These are phyloP conservation scores for Ajuga reptans DNA, from an alignment of 305 asterid species.

Conservation along the genomic window DNA sequence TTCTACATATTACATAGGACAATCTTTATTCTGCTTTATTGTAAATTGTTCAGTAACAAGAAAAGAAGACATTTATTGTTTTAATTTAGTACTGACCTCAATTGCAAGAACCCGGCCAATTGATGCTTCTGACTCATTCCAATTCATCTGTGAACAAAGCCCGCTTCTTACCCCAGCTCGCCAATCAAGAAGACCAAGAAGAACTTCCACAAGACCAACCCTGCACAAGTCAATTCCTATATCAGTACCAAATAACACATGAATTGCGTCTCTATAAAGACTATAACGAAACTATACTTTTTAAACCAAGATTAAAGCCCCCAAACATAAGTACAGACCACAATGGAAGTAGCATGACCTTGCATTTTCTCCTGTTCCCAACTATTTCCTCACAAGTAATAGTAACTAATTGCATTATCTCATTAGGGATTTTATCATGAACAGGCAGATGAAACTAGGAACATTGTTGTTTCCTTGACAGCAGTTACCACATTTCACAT, in stretches of 20 bases:
- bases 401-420: slow-evolving; percentile 9
- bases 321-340: background rate
- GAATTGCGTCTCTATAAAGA: slow-evolving; percentile 10
- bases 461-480: background rate
- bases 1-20: background rate
- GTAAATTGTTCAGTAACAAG: background rate
- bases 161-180: slow-evolving; percentile 92
- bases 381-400: background rate
- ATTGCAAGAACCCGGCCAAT: slow-evolving; percentile 90
- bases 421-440: slow-evolving; percentile 11
- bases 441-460: background rate
- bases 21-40: background rate
- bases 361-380: background rate
- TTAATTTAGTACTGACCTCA: slow-evolving; percentile 52
- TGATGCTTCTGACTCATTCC: slow-evolving; percentile 99
- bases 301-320: slow-evolving; percentile 10
- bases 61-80: background rate
- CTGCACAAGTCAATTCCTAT: slow-evolving; percentile 32
- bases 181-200: slow-evolving; percentile 99
- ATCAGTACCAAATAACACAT: slow-evolving; percentile 5
- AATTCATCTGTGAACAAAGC: slow-evolving; percentile 78
- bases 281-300: slow-evolving; percentile 6
- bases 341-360: background rate
- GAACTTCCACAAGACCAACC: slow-evolving; percentile 98
- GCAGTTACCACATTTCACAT: slow-evolving; percentile 1